Evolutionary conservation across 192 early-diverging fungal species (phyloP).

Genomic region (Obelidium mucronatum): DNA sequence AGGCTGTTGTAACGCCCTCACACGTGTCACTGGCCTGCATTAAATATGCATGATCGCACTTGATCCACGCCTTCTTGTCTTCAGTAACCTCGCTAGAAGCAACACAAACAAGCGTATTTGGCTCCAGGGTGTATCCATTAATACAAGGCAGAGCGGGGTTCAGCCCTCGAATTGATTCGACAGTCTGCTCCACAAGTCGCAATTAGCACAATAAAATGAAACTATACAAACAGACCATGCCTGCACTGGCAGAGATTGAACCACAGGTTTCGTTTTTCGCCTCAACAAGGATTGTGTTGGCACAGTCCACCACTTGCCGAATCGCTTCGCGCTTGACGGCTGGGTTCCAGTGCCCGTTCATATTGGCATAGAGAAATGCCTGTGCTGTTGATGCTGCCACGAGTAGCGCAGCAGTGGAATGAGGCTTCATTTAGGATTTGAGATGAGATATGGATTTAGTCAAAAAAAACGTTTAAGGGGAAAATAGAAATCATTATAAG

Average conservation of each 20-base stretch:
- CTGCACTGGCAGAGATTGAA: neutral
- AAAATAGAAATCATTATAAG: too few species aligned
- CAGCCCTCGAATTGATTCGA: neutral
- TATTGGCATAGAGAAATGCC: neutral
- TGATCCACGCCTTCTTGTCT: too few species aligned
- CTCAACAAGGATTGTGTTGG: neutral
- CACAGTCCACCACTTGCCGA: neutral
- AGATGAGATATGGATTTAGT: too few species aligned
- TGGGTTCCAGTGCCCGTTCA: neutral
- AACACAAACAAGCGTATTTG: neutral
- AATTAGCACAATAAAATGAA: neutral
- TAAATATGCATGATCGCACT: neutral
- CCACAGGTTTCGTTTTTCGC: neutral
- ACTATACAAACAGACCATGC: neutral
- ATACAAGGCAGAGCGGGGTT: neutral
- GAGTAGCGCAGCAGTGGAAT: neutral
- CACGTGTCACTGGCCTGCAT: neutral
- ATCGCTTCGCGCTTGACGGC: neutral
- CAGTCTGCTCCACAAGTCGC: neutral
- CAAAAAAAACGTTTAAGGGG: too few species aligned
- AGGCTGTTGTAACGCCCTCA: neutral
- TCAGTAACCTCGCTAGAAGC: neutral
- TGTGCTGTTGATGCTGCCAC: neutral
- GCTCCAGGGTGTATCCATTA: neutral
- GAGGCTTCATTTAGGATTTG: neutral